Base-by-base conservation (phyloP, 129 eudicot genomes). In the Saposhnikovia divaricata region DNA sequence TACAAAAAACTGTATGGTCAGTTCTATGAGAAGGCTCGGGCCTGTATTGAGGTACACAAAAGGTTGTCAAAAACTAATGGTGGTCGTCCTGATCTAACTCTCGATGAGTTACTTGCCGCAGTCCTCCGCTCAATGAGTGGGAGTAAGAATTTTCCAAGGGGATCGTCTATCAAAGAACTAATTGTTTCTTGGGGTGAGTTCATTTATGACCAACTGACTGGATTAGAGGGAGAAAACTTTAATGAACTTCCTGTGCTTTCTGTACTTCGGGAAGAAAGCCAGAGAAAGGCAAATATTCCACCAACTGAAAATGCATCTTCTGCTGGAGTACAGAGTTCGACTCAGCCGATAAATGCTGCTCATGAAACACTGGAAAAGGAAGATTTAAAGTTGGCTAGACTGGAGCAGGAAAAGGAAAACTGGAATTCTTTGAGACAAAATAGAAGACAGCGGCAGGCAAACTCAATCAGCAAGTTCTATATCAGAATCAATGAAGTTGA, bases 401-500 rank as follows among this genome's bases (percentile, higher is more conserved):
- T 92, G 84, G 75, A 86, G 74, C 92, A 90, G 80, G 97, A 92
- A 78, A 80, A 89, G 40, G 97, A 92, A 73, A 57, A 82, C 43
- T 92, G 97, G 97, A 88, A 85, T 44, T 79, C 89, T 14, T 66
- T 90, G 84, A 85, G 55, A 34, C 87, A 87, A 77, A 86, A 78
- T 25, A 90, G 84, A 72, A 75, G 88, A 21, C 85, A 61, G 76
- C 76, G 84, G 51, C 72, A 84, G 12, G 78, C 65, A n/a, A 39
- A 76, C 44, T 77, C 87, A 75, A 78, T 89, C 19, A 84, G 80
- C 86, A 92, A 85, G 51, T 81, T 72, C 46, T 92, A 88, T 59
- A 87, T 92, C 43, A 88, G 88, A 81, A 88, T 90, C 48, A 89
- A 92, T 81, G 97, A 89, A 83, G 92, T 85, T 81, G 94, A 92